These are phyloP conservation scores for Neonothopanus nambi DNA, from an alignment of 1,284 basidiomycete genomes.

Conservation along the genomic window DNA sequence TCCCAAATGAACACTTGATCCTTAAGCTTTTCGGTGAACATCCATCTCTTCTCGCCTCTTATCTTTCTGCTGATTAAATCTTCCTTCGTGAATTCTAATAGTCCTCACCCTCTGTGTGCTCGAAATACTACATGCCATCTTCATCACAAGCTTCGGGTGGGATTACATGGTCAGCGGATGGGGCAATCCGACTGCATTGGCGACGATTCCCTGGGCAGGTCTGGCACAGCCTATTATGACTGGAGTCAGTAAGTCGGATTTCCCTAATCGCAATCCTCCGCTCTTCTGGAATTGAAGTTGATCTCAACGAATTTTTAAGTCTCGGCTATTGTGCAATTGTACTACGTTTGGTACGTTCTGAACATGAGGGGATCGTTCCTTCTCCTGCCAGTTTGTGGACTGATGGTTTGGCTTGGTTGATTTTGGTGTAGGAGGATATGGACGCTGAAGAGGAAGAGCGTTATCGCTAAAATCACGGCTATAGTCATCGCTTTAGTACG, in stretches of 20 bases:
- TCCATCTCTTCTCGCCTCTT: too few relatives aligned
- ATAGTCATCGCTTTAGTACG: background rate
- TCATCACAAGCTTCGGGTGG: constrained; percentile 24
- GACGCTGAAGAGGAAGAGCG: background rate
- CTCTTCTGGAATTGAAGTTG: background rate
- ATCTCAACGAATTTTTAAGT: constrained; percentile 11
- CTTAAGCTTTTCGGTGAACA: constrained; percentile 2
- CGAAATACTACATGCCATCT: constrained; percentile 22
- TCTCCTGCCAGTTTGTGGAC: background rate
- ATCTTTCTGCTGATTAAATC: too few relatives aligned
- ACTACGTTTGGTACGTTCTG: constrained; percentile 23
- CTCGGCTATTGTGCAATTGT: constrained; percentile 19
- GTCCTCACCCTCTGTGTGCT: constrained; percentile 21
- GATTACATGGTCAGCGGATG: constrained; percentile 22
- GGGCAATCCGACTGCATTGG: constrained; percentile 17
- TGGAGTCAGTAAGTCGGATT: constrained; percentile 19
- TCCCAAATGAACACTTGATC: background rate
- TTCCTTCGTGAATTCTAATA: too few relatives aligned
- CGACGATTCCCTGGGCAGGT: constrained; percentile 22
- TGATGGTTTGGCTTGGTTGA: too few relatives aligned
- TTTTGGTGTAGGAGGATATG: background rate
- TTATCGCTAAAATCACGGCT: background rate
- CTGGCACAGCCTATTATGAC: constrained; percentile 21
- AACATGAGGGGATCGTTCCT: too few relatives aligned
- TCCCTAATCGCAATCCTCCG: too few relatives aligned